Evolutionary conservation across 345 rosid species (phyloP).

Genomic region (Populus alba): DNA sequence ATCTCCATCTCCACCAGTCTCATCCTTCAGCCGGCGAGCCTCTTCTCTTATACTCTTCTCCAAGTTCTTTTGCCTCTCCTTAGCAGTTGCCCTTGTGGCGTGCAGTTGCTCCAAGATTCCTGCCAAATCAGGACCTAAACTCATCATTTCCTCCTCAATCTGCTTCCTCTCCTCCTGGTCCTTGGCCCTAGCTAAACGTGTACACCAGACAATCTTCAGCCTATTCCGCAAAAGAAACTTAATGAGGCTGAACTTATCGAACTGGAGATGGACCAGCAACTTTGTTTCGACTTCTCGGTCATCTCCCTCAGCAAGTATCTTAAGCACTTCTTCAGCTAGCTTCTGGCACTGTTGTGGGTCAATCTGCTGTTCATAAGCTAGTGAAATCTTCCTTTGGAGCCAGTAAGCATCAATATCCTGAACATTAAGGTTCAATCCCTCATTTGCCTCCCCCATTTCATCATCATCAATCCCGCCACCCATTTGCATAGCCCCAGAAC

Average conservation of each 20-base stretch:
- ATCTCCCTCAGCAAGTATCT: slow-evolving; percentile 79
- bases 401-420: slow-evolving; percentile 97
- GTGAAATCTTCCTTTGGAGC: slow-evolving; percentile 94
- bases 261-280: slow-evolving; percentile 57
- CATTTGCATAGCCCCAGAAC: slow-evolving; percentile 78
- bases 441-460: slow-evolving; percentile 57
- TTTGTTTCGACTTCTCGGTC: slow-evolving; percentile 78
- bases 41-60: slow-evolving; percentile 95
- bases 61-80: slow-evolving; percentile 87
- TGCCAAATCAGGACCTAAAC: slow-evolving; percentile 62
- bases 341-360: slow-evolving; percentile 86
- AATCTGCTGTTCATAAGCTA: slow-evolving; percentile 78
- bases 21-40: slow-evolving; percentile 87
- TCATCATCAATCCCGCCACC: slow-evolving; percentile 75
- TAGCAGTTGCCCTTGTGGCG: slow-evolving; percentile 89
- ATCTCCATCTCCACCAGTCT: slow-evolving; percentile 61
- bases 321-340: slow-evolving; percentile 90
- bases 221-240: slow-evolving; percentile 66
- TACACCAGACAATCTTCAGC: slow-evolving; percentile 89
- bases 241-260: slow-evolving; percentile 69
- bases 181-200: slow-evolving; percentile 91
- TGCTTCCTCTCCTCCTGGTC: slow-evolving; percentile 73
- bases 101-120: slow-evolving; percentile 88
- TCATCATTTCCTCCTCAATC: slow-evolving; percentile 83
- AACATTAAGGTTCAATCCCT: slow-evolving; percentile 69